A percentile compares a stretch with the other conserved stretches of the same genome.
These are phyloP conservation scores for Citrus trifoliata DNA, from an alignment of 345 rosid species.

Conservation along the genomic window DNA sequence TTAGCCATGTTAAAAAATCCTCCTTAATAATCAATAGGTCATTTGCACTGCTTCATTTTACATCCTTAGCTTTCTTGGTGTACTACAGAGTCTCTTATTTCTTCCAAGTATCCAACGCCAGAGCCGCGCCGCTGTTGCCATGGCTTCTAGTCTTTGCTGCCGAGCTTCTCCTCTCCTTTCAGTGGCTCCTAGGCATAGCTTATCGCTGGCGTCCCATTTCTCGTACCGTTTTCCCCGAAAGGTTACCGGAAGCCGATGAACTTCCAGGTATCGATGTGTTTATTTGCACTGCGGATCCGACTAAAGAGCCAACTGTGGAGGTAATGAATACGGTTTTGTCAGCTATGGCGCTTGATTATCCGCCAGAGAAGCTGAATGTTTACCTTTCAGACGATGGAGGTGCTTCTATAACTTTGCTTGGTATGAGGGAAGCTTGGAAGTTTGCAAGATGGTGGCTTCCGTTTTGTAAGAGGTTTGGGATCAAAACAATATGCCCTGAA, in stretches of 20 bases:
- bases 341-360: slow-evolving; percentile 49
- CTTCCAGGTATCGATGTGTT: slow-evolving; percentile 46
- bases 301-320: slow-evolving; percentile 38
- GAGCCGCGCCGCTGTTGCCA: slow-evolving; percentile 5
- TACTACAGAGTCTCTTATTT: slow-evolving; percentile 32
- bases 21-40: slow-evolving; percentile 27
- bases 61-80: slow-evolving; percentile 29
- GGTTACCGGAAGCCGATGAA: slow-evolving; percentile 20
- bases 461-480: slow-evolving; percentile 34
- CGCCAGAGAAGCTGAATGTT: slow-evolving; percentile 40
- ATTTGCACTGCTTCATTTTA: slow-evolving; percentile 22
- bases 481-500: slow-evolving; percentile 25
- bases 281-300: slow-evolving; percentile 42
- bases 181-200: slow-evolving; percentile 33
- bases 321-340: slow-evolving; percentile 47
- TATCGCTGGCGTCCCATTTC: slow-evolving; percentile 31
- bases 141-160: slow-evolving; percentile 28
- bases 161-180: slow-evolving; percentile 26
- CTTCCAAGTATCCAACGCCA: slow-evolving; percentile 1
- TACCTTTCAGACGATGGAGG: slow-evolving; percentile 54
- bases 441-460: slow-evolving; percentile 52
- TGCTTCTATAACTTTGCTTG: slow-evolving; percentile 31
- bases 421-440: slow-evolving; percentile 32
- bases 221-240: slow-evolving; percentile 34
- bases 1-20: slow-evolving; percentile 11